Percentiles rank a stretch among this genome's conserved stretches.
Evolutionary conservation across 352 stramenopile species (phyloP).

Genomic region (Phytopythium montanum): DNA sequence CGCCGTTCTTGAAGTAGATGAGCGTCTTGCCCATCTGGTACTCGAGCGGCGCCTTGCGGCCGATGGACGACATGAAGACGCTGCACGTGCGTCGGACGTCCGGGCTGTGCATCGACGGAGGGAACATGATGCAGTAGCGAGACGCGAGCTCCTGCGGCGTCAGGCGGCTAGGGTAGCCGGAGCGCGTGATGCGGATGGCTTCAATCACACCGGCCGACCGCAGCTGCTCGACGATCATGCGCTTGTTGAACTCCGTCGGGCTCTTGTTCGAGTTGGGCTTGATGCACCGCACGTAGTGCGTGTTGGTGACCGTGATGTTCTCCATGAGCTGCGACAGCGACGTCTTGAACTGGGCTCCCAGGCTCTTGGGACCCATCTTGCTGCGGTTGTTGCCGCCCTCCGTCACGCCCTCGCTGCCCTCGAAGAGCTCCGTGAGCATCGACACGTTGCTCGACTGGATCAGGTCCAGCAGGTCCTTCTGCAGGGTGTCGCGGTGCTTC

Average conservation of each 20-base stretch:
- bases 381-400: constrained; percentile 33
- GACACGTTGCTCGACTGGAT: constrained; percentile 70
- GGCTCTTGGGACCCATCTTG: constrained; percentile 68
- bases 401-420: constrained; percentile 40
- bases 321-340: constrained; percentile 84
- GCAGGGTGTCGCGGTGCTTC: constrained; percentile 95
- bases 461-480: constrained; percentile 93
- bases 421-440: constrained; percentile 73
- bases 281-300: constrained; percentile 88
- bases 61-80: constrained; percentile 81
- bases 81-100: constrained; percentile 73
- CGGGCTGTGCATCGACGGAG: constrained; percentile 80
- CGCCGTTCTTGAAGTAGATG: constrained; percentile 95
- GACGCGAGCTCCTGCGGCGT: constrained; percentile 76
- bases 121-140: constrained; percentile 88
- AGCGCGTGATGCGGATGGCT: constrained; percentile 90
- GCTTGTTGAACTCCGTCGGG: constrained; percentile 84
- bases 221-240: constrained; percentile 90
- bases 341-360: constrained; percentile 84
- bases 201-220: constrained; percentile 91
- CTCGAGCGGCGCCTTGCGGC: constrained; percentile 78
- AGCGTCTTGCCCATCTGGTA: constrained; percentile 93
- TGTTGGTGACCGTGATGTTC: constrained; percentile 81
- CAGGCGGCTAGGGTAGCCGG: constrained; percentile 91
- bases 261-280: constrained; percentile 89